Base-by-base conservation (phyloP, 2,329 filamentous ascomycete species). In the Aspergillus fumigatiaffinis region DNA sequence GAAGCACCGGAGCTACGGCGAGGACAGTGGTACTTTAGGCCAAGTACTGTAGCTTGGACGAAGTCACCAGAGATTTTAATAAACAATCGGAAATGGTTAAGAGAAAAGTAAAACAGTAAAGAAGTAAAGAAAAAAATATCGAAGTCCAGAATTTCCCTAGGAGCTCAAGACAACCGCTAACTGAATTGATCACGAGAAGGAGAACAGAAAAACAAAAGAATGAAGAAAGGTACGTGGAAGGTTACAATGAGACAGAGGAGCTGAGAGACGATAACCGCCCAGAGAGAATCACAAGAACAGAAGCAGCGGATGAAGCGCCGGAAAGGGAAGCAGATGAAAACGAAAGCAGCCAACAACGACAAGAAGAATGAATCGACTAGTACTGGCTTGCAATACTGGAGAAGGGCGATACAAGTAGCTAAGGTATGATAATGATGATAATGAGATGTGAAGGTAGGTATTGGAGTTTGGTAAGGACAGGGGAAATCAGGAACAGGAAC, bases 71-170 rank as follows among this genome's bases (percentile, higher is more conserved):
- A 38, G 32, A 47, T 25, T 50, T 47, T 49, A 58, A 49, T 14
- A 52, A 48, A 51, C 48, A 50, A 53, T 48, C 44, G n/a, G 35
- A 23, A 54, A 47, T 26, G 48, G 57, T 26, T 21, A 28, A 35
- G 20, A 28, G 25, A 25, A 47, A 38, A 17, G 25, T 10, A 47
- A 28, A 46, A 41, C 28, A 20, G 25, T 35, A 50, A 52, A 51
- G 29, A 14, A 35, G 28, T 29, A 12, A 32, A 14, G 12, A 14
- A 48, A 55, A 38, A 42, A 26, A 14, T 48, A 9, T 26, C 6
- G 26, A 58, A 48, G 29, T 52, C 29, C 25, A 48, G 42, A 44
- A 52, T 32, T 32, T 48, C 51, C 38, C 20, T 26, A 51, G 23
- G 47, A 44, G 14, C 21, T 38, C 17, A 46, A 25, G 49, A 42